phyloP scores from a whole-genome alignment of 441 rosid species.

The Lepidium campestre region DNA sequence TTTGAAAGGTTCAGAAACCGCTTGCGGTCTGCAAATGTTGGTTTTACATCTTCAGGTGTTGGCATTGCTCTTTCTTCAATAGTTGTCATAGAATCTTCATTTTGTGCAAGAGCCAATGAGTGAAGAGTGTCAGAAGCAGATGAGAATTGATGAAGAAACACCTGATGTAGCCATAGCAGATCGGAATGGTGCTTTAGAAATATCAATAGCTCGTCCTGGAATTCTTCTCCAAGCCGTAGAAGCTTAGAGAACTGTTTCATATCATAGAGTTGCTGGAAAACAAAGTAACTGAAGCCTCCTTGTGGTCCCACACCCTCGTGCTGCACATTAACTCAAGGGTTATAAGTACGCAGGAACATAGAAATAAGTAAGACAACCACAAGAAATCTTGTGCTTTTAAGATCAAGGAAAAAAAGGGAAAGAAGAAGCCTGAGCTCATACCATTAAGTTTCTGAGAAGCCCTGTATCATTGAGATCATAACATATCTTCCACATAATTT shows the following conservation, averaged over 20 bases:
- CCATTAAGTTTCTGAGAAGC: conserved; percentile 79
- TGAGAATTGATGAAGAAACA: conserved; percentile 81
- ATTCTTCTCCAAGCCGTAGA: conserved; percentile 93
- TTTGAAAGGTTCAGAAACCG: conserved; percentile 78
- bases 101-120: conserved; percentile 63
- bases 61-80: conserved; percentile 39
- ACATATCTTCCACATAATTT: conserved; percentile 78
- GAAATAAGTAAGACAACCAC: neutral
- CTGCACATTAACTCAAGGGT: conserved; percentile 36
- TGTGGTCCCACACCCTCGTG: conserved; percentile 83
- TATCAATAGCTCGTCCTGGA: conserved; percentile 67
- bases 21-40: conserved; percentile 63
- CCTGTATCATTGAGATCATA: conserved; percentile 79
- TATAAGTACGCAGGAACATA: conserved; percentile 18
- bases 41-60: conserved; percentile 27
- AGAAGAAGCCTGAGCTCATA: conserved; percentile 30
- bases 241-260: conserved; percentile 72
- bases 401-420: neutral
- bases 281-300: conserved; percentile 91
- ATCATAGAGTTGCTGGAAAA: conserved; percentile 63
- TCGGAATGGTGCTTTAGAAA: conserved; percentile 62
- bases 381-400: neutral
- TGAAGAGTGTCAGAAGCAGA: conserved; percentile 88
- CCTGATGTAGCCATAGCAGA: conserved; percentile 85
- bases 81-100: conserved; percentile 34